A percentile compares a stretch with the other conserved stretches of the same genome.
Conservation (phyloP, 208 protist species). For the Novymonas esmeraldas region DNA sequence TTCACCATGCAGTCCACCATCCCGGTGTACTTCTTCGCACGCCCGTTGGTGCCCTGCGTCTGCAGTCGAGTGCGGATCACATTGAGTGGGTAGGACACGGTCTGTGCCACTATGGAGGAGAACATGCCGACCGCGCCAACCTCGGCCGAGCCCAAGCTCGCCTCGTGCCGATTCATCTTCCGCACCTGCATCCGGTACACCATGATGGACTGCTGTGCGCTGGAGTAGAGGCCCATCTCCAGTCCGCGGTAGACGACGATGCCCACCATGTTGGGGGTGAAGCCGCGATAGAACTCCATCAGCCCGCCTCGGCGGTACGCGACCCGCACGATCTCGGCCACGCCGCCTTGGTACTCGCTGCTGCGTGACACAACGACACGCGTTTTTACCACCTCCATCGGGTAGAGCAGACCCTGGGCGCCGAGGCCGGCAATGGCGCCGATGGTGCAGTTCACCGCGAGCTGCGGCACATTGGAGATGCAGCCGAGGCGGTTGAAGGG, state of each 20-base stretch:
- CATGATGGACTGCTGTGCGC: conserved; percentile 86
- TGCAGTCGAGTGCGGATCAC: conserved; percentile 90
- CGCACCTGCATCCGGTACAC: conserved; percentile 76
- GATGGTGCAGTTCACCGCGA: conserved; percentile 85
- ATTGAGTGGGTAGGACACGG: conserved; percentile 90
- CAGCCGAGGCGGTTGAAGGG: conserved; percentile 57
- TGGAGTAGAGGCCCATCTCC: conserved; percentile 90
- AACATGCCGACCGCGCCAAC: conserved; percentile 78
- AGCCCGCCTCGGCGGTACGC: conserved; percentile 78
- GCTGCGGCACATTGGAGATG: conserved; percentile 55
- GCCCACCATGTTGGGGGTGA: conserved; percentile 86
- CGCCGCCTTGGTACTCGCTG: conserved; percentile 72
- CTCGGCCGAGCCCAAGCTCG: conserved; percentile 65
- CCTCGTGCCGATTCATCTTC: conserved; percentile 68
- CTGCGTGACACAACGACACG: conserved; percentile 77
- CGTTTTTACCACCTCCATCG: conserved; percentile 93
- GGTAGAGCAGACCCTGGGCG: conserved; percentile 89
- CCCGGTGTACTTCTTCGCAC: conserved; percentile 73
- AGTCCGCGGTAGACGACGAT: conserved; percentile 88
- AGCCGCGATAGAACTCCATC: conserved; percentile 82
- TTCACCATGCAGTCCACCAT: conserved; percentile 90
- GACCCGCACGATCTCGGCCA: conserved; percentile 51
- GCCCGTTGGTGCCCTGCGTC: conserved; percentile 87
- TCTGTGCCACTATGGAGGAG: conserved; percentile 85
- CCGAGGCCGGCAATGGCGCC: conserved; percentile 82